A percentile compares a stretch with the other conserved stretches of the same genome.
These are phyloP conservation scores for Discostella pseudostelligera DNA, from an alignment of 108 stramenopile species.

Conservation along the genomic window DNA sequence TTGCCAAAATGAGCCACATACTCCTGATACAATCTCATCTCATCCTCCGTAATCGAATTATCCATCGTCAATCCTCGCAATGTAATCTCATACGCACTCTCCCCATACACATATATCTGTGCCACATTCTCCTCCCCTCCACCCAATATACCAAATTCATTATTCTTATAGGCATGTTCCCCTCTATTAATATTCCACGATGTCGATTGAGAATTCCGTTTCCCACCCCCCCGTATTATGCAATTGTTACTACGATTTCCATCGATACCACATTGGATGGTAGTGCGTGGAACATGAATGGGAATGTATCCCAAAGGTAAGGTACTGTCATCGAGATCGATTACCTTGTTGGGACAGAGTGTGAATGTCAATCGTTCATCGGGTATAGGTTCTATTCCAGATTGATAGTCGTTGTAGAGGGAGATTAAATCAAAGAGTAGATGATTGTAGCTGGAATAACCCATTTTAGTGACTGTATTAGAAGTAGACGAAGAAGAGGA, in stretches of 20 bases:
- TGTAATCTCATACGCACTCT: constrained; percentile 29
- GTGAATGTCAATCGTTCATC: constrained; percentile 15
- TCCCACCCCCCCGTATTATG: constrained; percentile 29
- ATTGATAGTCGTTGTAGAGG: constrained; percentile 2
- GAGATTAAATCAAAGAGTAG: constrained; percentile 27
- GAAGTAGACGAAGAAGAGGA: no score
- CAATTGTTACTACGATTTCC: background rate
- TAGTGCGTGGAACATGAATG: constrained; percentile 16
- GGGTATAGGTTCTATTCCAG: constrained; percentile 13
- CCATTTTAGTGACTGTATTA: no score
- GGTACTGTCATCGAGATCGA: constrained; percentile 29
- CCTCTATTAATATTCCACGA: constrained; percentile 17
- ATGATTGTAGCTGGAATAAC: constrained; percentile 39
- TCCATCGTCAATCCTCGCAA: constrained; percentile 34
- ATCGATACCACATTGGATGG: constrained; percentile 25
- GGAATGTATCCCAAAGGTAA: constrained; percentile 25
- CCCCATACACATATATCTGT: constrained; percentile 34
- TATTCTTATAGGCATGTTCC: constrained; percentile 3
- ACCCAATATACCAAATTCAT: constrained; percentile 22
- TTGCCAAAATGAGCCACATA: constrained; percentile 20
- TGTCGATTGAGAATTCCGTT: background rate
- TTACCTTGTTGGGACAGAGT: constrained; percentile 21
- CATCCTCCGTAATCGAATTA: constrained; percentile 13
- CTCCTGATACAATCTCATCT: constrained; percentile 17
- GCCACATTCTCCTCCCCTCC: constrained; percentile 26